Evolutionary conservation across 352 stramenopile species (phyloP).

Genomic region (Globisporangium spinosum): DNA sequence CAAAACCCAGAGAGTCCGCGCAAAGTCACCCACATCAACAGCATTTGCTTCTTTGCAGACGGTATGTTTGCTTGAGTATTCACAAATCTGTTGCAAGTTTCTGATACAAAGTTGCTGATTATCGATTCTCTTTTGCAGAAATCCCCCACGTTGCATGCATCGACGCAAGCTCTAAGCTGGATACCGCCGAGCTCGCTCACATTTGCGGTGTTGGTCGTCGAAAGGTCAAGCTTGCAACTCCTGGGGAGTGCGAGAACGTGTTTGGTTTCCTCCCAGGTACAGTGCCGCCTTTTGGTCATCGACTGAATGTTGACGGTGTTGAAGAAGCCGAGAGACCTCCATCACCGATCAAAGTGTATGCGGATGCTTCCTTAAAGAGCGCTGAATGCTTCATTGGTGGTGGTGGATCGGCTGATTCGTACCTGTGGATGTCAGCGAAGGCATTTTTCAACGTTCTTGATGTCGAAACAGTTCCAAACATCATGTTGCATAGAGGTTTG

Average conservation of each 20-base stretch:
- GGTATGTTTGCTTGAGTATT: slow-evolving; percentile 23
- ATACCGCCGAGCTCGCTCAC: slow-evolving; percentile 48
- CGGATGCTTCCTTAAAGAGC: slow-evolving; percentile 31
- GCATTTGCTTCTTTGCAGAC: slow-evolving; percentile 73
- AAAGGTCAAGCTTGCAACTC: slow-evolving; percentile 65
- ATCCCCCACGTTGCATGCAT: slow-evolving; percentile 56
- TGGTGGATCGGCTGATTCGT: slow-evolving; percentile 39
- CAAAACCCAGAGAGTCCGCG: slow-evolving; percentile 17
- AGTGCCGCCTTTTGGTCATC: slow-evolving; percentile 57
- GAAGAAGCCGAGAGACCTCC: background rate
- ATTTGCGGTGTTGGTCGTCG: slow-evolving; percentile 50
- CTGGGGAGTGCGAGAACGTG: slow-evolving; percentile 46
- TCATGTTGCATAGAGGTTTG: slow-evolving; percentile 25
- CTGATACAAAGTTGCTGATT: background rate
- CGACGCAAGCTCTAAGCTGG: slow-evolving; percentile 51
- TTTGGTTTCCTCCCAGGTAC: slow-evolving; percentile 69
- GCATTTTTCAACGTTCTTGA: slow-evolving; percentile 44
- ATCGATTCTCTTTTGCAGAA: slow-evolving; percentile 26
- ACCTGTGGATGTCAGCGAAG: slow-evolving; percentile 36
- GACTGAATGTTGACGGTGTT: background rate
- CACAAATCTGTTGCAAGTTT: background rate
- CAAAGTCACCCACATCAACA: slow-evolving; percentile 53
- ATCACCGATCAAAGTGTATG: slow-evolving; percentile 32
- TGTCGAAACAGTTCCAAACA: slow-evolving; percentile 32
- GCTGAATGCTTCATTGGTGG: slow-evolving; percentile 41